phyloP scores from a whole-genome alignment of 345 rosid genomes.

The Dipteronia dyeriana region DNA sequence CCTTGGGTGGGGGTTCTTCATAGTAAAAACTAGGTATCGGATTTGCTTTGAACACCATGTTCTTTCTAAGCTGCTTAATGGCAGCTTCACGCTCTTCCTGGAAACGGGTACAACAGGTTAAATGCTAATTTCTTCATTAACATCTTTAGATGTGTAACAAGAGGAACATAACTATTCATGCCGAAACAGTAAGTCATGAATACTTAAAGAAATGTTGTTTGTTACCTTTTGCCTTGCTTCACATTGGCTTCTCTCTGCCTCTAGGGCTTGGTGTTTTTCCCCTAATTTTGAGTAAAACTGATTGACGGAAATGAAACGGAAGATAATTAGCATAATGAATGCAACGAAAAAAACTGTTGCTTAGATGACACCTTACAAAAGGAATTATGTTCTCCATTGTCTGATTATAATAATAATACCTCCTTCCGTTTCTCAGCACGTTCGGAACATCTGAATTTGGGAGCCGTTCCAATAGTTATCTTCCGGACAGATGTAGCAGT shows the following conservation, averaged over 20 bases:
- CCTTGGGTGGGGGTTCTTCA: constrained; percentile 83
- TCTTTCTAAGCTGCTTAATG: constrained; percentile 84
- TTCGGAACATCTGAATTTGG: constrained; percentile 68
- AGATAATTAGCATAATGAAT: constrained; percentile 23
- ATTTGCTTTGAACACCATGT: constrained; percentile 76
- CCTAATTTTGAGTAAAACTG: constrained; percentile 84
- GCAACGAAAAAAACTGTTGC: constrained; percentile 7
- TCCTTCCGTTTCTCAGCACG: constrained; percentile 94
- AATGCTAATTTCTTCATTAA: neutral
- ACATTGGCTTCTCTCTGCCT: constrained; percentile 70
- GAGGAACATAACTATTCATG: neutral
- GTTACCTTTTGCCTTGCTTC: constrained; percentile 81
- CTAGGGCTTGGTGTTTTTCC: constrained; percentile 81
- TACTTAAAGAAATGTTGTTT: constrained; percentile 16
- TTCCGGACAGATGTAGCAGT: constrained; percentile 66
- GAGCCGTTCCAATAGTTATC: constrained; percentile 87
- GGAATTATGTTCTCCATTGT: constrained; percentile 1
- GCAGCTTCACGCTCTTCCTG: constrained; percentile 98
- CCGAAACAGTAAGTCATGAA: neutral
- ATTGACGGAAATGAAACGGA: constrained; percentile 17
- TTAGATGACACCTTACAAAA: constrained; percentile 10
- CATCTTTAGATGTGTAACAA: neutral
- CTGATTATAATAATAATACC: constrained; percentile 37
- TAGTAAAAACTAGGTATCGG: constrained; percentile 96
- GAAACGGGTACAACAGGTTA: constrained; percentile 17